These are phyloP conservation scores for Coleophoma crateriformis DNA, from an alignment of 2,329 filamentous ascomycete species.

Conservation along the genomic window DNA sequence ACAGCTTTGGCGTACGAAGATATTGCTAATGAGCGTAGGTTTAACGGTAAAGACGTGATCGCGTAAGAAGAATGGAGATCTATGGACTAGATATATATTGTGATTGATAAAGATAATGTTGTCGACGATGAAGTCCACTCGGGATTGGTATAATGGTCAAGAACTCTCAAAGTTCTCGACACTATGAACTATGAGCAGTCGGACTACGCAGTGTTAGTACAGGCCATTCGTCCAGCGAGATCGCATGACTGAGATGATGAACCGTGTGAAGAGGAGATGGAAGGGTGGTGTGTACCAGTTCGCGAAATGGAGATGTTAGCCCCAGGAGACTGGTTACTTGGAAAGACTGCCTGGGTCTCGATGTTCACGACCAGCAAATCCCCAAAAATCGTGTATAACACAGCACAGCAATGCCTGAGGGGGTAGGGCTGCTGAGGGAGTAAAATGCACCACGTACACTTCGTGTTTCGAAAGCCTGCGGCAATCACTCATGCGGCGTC, in stretches of 20 bases:
- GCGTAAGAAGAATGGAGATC: slow-evolving; percentile 15
- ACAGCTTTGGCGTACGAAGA: slow-evolving; percentile 16
- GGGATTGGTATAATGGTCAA: not conserved
- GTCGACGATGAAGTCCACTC: slow-evolving; percentile 2
- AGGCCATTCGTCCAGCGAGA: not conserved
- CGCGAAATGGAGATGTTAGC: slow-evolving; percentile 7
- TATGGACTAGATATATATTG: slow-evolving; percentile 10
- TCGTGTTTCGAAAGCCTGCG: slow-evolving; percentile 23
- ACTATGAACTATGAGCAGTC: not conserved
- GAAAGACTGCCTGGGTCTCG: not conserved
- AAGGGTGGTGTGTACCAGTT: slow-evolving; percentile 1
- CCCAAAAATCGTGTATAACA: not conserved
- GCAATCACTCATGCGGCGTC: slow-evolving; percentile 8
- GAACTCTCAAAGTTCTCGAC: not conserved
- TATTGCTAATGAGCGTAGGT: slow-evolving; percentile 21
- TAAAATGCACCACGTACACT: slow-evolving; percentile 17
- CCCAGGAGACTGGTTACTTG: slow-evolving; percentile 1
- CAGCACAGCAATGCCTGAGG: not conserved
- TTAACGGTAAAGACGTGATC: slow-evolving; percentile 22
- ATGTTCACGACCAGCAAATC: not conserved
- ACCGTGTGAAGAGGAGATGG: not conserved
- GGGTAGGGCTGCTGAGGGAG: slow-evolving; percentile 1
- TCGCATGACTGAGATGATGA: not conserved
- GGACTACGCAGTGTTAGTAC: not conserved
- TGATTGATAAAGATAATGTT: slow-evolving; percentile 8